Evolutionary conservation across 1,284 basidiomycete species (phyloP).

Genomic region (Rhizoctonia solani): DNA sequence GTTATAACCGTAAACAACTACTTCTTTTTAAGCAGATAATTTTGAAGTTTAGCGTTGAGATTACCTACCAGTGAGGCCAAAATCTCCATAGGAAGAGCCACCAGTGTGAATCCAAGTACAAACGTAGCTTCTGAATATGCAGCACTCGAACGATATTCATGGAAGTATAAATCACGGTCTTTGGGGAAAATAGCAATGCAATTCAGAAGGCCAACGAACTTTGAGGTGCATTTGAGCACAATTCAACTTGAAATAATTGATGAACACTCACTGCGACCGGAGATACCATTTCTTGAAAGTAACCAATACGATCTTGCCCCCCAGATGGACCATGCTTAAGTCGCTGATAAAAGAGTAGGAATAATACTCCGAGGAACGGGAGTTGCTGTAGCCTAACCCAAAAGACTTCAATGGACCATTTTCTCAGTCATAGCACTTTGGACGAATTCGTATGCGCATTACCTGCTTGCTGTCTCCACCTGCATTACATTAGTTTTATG

Average conservation of each 20-base stretch:
- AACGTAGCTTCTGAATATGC: conserved; percentile 50
- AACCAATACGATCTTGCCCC: conserved; percentile 51
- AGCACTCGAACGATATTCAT: conserved; percentile 48
- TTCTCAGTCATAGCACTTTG: neutral
- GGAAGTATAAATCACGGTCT: conserved; percentile 50
- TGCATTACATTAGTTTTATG: neutral
- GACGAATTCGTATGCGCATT: conserved; percentile 37
- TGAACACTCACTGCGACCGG: conserved; percentile 36
- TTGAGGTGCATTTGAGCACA: neutral
- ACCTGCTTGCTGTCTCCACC: conserved; percentile 44
- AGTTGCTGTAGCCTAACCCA: conserved; percentile 48
- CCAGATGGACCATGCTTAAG: conserved; percentile 46
- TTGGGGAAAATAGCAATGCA: conserved; percentile 50
- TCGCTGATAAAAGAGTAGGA: conserved; percentile 50
- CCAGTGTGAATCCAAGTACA: conserved; percentile 49
- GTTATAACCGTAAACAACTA: conserved; percentile 41
- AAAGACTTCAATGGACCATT: conserved; percentile 41
- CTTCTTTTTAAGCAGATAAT: conserved; percentile 36
- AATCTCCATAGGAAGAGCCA: conserved; percentile 49
- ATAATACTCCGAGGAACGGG: conserved; percentile 47
- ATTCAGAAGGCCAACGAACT: conserved; percentile 49
- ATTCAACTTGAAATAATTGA: neutral
- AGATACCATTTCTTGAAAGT: conserved; percentile 41
- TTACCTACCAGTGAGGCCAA: conserved; percentile 42
- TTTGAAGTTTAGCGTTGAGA: conserved; percentile 41